Conservation (phyloP, 1,139 yeast species). For the Yamadazyma kanchanaburiensis region DNA sequence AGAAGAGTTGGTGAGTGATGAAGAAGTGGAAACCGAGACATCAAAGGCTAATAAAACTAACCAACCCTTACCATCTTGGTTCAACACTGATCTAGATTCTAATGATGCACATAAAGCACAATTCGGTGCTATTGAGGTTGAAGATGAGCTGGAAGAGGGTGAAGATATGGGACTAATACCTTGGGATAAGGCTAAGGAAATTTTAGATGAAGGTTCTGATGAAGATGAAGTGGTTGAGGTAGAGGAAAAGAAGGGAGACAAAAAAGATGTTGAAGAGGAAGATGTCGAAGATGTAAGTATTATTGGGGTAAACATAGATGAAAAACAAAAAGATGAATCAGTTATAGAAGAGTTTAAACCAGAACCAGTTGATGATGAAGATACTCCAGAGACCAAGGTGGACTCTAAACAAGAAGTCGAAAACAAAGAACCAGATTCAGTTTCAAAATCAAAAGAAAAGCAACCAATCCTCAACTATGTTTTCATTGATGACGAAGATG, state of each 20-base stretch:
- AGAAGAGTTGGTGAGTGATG: slow-evolving; percentile 9
- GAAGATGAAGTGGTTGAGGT: slow-evolving; percentile 5
- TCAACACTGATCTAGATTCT: slow-evolving; percentile 15
- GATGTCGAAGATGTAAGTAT: slow-evolving; percentile 5
- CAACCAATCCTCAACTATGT: slow-evolving; percentile 46
- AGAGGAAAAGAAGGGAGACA: slow-evolving; percentile 3
- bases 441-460: neutral
- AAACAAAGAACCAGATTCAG: neutral
- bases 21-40: slow-evolving; percentile 7
- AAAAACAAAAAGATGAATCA: neutral
- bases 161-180: slow-evolving; percentile 49
- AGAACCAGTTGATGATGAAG: neutral
- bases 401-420: neutral
- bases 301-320: neutral
- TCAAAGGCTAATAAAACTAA: slow-evolving; percentile 2
- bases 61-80: slow-evolving; percentile 30
- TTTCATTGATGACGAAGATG: slow-evolving; percentile 77
- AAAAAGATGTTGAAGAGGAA: slow-evolving; percentile 7
- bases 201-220: slow-evolving; percentile 12
- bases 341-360: neutral
- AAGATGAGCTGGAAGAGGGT: slow-evolving; percentile 10
- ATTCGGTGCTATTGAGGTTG: slow-evolving; percentile 4
- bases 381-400: neutral
- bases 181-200: slow-evolving; percentile 43
- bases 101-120: slow-evolving; percentile 11